These are phyloP conservation scores for Cynara cardunculus DNA, from an alignment of 129 eudicot genomes.

Conservation along the genomic window DNA sequence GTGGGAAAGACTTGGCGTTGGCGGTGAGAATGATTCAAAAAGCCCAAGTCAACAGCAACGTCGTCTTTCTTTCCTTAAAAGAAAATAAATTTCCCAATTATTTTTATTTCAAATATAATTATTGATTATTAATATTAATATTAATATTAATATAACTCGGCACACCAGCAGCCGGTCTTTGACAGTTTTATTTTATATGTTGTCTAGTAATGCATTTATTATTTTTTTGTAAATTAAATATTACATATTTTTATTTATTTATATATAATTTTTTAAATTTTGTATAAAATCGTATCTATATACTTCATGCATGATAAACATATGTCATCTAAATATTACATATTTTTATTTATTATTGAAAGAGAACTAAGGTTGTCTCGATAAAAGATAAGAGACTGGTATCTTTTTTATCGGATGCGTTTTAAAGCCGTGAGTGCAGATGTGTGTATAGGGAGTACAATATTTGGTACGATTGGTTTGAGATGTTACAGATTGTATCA, in stretches of 20 bases:
- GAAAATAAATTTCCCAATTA: not conserved
- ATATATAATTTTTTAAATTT: not conserved
- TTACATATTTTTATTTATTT: not conserved
- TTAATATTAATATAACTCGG: slow-evolving; percentile 9
- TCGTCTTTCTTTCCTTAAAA: slow-evolving; percentile 4
- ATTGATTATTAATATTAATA: not conserved
- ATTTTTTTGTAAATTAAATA: not conserved
- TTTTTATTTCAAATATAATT: not conserved
- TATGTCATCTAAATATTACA: too few species aligned
- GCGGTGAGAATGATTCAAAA: slow-evolving; percentile 28
- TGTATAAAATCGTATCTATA: too few species aligned
- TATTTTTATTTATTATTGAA: too few species aligned
- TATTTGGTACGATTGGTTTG: too few species aligned
- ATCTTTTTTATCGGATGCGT: too few species aligned
- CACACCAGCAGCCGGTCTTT: slow-evolving; percentile 36
- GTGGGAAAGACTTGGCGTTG: not conserved
- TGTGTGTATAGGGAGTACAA: too few species aligned
- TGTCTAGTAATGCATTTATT: not conserved
- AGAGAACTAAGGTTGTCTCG: too few species aligned
- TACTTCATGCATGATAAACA: too few species aligned
- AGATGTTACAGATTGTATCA: too few species aligned
- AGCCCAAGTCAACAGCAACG: slow-evolving; percentile 25
- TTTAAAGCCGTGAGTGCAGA: too few species aligned
- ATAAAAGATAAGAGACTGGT: too few species aligned
- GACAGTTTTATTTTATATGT: slow-evolving; percentile 1